phyloP scores from a whole-genome alignment of 2,329 filamentous ascomycete genomes.

The Xenosphaeropsis pyriputrescens region DNA sequence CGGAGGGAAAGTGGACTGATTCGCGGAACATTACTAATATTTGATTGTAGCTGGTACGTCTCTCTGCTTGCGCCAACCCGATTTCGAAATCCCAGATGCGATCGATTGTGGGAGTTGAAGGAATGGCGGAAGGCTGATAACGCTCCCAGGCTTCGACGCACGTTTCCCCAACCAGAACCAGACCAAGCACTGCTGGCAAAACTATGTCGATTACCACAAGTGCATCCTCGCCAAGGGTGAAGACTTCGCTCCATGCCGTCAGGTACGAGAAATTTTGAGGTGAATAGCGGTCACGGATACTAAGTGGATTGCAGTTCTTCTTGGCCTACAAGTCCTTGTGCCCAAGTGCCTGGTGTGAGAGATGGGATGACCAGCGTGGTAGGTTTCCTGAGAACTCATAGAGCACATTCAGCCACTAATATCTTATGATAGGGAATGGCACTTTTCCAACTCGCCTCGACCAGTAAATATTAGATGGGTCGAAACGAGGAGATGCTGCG shows the following conservation, averaged over 20 bases:
- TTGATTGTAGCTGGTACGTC: constrained; percentile 30
- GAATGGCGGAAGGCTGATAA: constrained; percentile 4
- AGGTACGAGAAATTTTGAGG: constrained; percentile 41
- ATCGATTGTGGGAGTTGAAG: constrained; percentile 6
- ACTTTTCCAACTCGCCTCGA: constrained; percentile 55
- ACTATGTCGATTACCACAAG: constrained; percentile 99
- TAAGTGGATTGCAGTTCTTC: constrained; percentile 55
- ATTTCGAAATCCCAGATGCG: neutral
- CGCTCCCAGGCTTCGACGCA: constrained; percentile 75
- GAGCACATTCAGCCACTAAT: neutral
- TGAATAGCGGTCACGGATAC: no score
- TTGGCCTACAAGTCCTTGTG: constrained; percentile 94
- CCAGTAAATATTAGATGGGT: constrained; percentile 15
- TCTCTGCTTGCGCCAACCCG: constrained; percentile 1
- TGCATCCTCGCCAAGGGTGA: constrained; percentile 97
- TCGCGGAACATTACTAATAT: constrained; percentile 23
- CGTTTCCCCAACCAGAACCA: constrained; percentile 98
- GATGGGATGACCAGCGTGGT: constrained; percentile 98
- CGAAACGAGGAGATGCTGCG: no score
- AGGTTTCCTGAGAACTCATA: constrained; percentile 22
- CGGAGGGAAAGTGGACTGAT: constrained; percentile 14
- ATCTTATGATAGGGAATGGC: constrained; percentile 36
- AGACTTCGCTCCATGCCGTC: constrained; percentile 92
- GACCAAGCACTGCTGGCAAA: constrained; percentile 99
- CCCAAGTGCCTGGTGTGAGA: constrained; percentile 82